These are phyloP conservation scores for Pseudogymnoascus sp. DNA, from an alignment of 2,329 filamentous ascomycete species.

Conservation along the genomic window DNA sequence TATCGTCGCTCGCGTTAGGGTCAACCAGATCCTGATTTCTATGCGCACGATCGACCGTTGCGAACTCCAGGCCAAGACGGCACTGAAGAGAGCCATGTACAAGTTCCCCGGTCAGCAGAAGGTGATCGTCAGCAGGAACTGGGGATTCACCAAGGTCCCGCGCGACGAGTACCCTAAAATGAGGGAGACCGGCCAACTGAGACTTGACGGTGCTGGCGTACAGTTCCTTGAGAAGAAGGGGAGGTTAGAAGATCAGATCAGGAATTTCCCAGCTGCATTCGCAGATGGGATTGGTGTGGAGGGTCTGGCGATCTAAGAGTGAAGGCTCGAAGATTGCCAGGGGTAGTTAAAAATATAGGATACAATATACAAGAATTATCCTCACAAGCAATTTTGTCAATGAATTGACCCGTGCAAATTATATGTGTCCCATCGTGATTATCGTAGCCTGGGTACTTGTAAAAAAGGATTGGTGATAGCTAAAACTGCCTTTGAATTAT, in stretches of 20 bases:
- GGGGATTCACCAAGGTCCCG: slow-evolving; percentile 97
- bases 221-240: slow-evolving; percentile 98
- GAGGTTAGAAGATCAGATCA: slow-evolving; percentile 75
- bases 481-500: not conserved
- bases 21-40: slow-evolving; percentile 97
- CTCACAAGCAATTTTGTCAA: not conserved
- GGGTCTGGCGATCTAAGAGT: not conserved
- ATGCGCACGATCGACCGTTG: slow-evolving; percentile 90
- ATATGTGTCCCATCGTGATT: not conserved
- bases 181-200: slow-evolving; percentile 87
- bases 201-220: slow-evolving; percentile 98
- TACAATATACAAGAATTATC: not conserved
- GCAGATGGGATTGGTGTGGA: slow-evolving; percentile 22
- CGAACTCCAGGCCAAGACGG: slow-evolving; percentile 47
- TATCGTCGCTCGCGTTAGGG: slow-evolving; percentile 98
- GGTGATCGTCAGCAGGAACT: slow-evolving; percentile 99
- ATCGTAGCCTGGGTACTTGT: not conserved
- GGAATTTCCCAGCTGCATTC: slow-evolving; percentile 92
- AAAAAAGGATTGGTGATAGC: not conserved
- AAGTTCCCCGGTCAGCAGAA: slow-evolving; percentile 99
- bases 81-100: slow-evolving; percentile 98
- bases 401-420: not conserved
- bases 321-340: slow-evolving; percentile 1
- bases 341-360: slow-evolving; percentile 8
- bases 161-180: slow-evolving; percentile 96